Percentiles rank a stretch among this genome's conserved stretches.
These are phyloP conservation scores for Neurospora sp. DNA, from an alignment of 2,329 filamentous ascomycete genomes.

Conservation along the genomic window DNA sequence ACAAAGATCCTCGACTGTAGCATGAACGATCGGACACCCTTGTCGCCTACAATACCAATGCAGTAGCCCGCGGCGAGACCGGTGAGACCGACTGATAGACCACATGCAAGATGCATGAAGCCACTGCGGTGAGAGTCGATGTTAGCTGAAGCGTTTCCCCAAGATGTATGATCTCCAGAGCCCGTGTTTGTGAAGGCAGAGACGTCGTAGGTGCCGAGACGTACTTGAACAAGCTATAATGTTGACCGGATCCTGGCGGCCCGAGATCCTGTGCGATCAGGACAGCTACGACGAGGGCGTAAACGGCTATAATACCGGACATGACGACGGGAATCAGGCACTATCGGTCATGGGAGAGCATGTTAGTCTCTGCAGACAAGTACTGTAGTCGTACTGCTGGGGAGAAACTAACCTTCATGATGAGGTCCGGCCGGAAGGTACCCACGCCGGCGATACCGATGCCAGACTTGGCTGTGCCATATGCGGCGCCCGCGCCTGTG, in stretches of 20 bases:
- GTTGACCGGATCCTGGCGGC: conserved; percentile 50
- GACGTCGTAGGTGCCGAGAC: conserved; percentile 20
- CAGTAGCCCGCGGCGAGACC: conserved; percentile 92
- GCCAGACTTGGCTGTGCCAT: conserved; percentile 79
- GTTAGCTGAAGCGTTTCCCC: conserved; percentile 9
- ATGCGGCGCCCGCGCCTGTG: conserved; percentile 63
- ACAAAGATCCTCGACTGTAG: conserved; percentile 92
- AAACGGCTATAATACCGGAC: conserved; percentile 98
- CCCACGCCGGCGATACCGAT: conserved; percentile 81
- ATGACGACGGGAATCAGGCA: conserved; percentile 86
- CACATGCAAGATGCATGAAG: conserved; percentile 88
- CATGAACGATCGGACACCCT: conserved; percentile 91
- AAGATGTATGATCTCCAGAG: not conserved
- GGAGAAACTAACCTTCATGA: conserved; percentile 63
- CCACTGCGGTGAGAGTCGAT: conserved; percentile 40
- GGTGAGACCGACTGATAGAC: conserved; percentile 82
- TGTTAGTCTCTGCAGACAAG: not conserved
- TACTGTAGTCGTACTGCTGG: not conserved
- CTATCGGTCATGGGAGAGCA: conserved; percentile 28
- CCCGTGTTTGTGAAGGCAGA: not conserved
- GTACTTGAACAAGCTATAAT: conserved; percentile 78
- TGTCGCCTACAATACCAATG: conserved; percentile 91
- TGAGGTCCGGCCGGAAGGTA: conserved; percentile 74
- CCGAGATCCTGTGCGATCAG: conserved; percentile 85
- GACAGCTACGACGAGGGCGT: conserved; percentile 92